Conservation (phyloP, 2,329 filamentous ascomycete genomes). For the Neocucurbitaria cava region DNA sequence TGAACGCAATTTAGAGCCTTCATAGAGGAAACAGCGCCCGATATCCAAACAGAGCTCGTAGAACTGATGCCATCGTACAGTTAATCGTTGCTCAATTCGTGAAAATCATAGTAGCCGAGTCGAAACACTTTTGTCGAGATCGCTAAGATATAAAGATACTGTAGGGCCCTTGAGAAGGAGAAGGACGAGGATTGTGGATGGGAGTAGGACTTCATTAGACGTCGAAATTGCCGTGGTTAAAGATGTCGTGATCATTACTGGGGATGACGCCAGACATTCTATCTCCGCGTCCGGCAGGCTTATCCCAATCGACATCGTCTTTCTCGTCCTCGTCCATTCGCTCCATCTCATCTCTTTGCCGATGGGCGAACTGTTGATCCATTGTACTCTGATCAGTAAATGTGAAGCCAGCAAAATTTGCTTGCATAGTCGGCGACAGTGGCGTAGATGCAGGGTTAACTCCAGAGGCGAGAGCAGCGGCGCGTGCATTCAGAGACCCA, state of each 20-base stretch:
- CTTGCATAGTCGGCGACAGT: slow-evolving; percentile 92
- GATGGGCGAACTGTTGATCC: slow-evolving; percentile 74
- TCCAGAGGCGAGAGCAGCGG: slow-evolving; percentile 82
- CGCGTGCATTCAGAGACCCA: slow-evolving; percentile 86
- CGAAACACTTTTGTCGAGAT: slow-evolving; percentile 42
- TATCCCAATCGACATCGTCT: slow-evolving; percentile 52
- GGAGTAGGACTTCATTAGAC: slow-evolving; percentile 31
- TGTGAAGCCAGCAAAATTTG: slow-evolving; percentile 97
- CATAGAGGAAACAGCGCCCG: slow-evolving; percentile 23
- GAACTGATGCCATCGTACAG: slow-evolving; percentile 26
- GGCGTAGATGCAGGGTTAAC: slow-evolving; percentile 86
- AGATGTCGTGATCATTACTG: slow-evolving; percentile 56
- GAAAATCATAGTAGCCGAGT: slow-evolving; percentile 23
- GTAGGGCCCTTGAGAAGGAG: slow-evolving; percentile 8
- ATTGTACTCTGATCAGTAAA: slow-evolving; percentile 98
- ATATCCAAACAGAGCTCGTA: slow-evolving; percentile 38
- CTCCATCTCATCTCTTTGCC: slow-evolving; percentile 49
- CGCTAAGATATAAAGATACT: slow-evolving; percentile 18
- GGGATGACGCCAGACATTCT: slow-evolving; percentile 61
- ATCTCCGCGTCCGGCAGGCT: slow-evolving; percentile 51
- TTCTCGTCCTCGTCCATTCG: slow-evolving; percentile 55
- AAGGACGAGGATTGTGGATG: slow-evolving; percentile 7
- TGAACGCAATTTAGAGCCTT: slow-evolving; percentile 32
- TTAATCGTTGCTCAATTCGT: slow-evolving; percentile 22
- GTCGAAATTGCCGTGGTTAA: slow-evolving; percentile 53